These are phyloP conservation scores for Populus hybrid DNA, from an alignment of 441 rosid species.

Conservation along the genomic window DNA sequence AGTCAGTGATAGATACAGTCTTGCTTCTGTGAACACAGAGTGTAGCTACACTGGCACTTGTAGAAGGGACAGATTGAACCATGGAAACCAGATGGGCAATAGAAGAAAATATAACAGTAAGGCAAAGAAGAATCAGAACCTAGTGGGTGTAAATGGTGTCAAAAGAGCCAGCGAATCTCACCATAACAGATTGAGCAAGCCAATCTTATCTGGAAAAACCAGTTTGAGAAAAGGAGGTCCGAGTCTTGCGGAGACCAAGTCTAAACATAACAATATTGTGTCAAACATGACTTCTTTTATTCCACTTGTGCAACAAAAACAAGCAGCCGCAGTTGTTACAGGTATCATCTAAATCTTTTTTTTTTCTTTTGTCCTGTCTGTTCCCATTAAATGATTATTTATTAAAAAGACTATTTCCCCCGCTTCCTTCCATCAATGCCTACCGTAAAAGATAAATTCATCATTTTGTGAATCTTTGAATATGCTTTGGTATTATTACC, in stretches of 20 bases:
- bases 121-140: constrained; percentile 43
- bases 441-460: neutral
- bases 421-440: neutral
- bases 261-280: constrained; percentile 71
- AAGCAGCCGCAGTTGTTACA: constrained; percentile 53
- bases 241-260: constrained; percentile 37
- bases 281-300: constrained; percentile 74
- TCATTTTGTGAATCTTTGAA: neutral
- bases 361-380: neutral
- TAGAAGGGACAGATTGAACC: constrained; percentile 40
- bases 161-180: constrained; percentile 42
- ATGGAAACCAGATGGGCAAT: constrained; percentile 35
- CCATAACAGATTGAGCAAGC: constrained; percentile 51
- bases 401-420: neutral
- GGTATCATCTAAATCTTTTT: constrained; percentile 37
- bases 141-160: constrained; percentile 24
- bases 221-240: constrained; percentile 42
- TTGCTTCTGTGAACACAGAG: constrained; percentile 64
- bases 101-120: constrained; percentile 45
- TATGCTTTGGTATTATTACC: neutral
- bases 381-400: neutral
- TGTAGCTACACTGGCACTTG: constrained; percentile 45
- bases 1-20: constrained; percentile 38
- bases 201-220: constrained; percentile 51
- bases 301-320: constrained; percentile 83